Evolutionary conservation across 352 stramenopile genomes (phyloP).

Genomic region (Phytophthora cryptogea): DNA sequence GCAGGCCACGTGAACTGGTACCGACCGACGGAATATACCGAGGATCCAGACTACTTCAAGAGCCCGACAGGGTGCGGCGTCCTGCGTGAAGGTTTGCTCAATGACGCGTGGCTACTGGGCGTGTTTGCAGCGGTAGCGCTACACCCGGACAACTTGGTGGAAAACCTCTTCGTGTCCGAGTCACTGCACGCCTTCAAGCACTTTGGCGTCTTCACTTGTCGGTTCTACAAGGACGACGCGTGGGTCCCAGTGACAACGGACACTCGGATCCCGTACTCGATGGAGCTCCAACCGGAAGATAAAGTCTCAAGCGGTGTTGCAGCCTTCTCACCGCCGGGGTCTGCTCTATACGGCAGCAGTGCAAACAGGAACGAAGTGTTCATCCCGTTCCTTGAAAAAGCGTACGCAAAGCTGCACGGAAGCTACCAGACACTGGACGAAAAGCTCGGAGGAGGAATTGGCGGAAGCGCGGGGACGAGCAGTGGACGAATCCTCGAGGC

Average conservation of each 20-base stretch:
- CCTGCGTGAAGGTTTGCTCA: constrained; percentile 60
- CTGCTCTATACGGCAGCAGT: constrained; percentile 73
- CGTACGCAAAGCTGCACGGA: constrained; percentile 90
- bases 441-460: constrained; percentile 35
- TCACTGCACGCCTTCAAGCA: constrained; percentile 76
- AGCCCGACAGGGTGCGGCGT: constrained; percentile 59
- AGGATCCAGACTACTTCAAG: constrained; percentile 89
- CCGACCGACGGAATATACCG: constrained; percentile 70
- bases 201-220: constrained; percentile 90
- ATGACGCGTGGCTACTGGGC: constrained; percentile 87
- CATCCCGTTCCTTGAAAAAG: constrained; percentile 88
- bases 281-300: constrained; percentile 51
- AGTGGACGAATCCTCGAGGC: constrained; percentile 80
- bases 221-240: constrained; percentile 91
- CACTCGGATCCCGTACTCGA: constrained; percentile 78
- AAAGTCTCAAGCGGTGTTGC: constrained; percentile 17
- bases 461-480: constrained; percentile 40
- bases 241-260: constrained; percentile 91
- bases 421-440: constrained; percentile 65
- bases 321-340: constrained; percentile 39
- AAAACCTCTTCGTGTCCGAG: constrained; percentile 91
- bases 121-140: constrained; percentile 83
- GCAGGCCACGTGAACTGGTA: constrained; percentile 53
- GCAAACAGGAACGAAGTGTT: constrained; percentile 88
- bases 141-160: constrained; percentile 85